Base-by-base conservation (phyloP, 257 asterid genomes). In the Cinchona pubescens region DNA sequence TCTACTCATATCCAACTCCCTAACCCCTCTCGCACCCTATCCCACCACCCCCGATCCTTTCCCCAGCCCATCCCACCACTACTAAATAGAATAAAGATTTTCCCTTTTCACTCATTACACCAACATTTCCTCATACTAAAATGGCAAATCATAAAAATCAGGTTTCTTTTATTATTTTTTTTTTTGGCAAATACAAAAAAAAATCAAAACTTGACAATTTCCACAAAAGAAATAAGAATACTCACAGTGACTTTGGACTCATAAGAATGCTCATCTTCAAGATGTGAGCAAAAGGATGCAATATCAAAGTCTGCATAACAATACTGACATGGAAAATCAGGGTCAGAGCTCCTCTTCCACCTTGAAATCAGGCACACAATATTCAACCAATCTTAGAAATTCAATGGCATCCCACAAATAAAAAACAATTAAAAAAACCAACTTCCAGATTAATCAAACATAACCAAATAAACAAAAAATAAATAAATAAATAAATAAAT, bases 231-330 rank as follows among this genome's bases (percentile, higher is more conserved):
- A 27, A 14, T 3, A 29, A 60, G 4, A 10, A 49, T 75, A 80
- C 98, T 90, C 79, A 93, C 98, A 46, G 92, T 80, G 82, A 91
- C 77, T 86, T 79, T 91, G 53, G 96, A 82, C 74, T 90, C 94
- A 71, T 77, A 83, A n/a, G 96, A 79, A 68, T 89, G 96, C 15
- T 91, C 91, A 79, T 88, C 88, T 75, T 93, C 96, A 0, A 93
- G 96, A 87, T 93, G 96, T 6, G 88, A 84, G 85, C 96, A 91
- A 76, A 93, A 93, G 68, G 96, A 90, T n/a, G 86, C 83, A 48
- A 86, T 71, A 82, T 93, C 98, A 66, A 87, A 91, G 69, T 93
- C 97, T 73, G 90, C 96, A 48, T 78, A 89, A 61, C 98, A 93
- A 90, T 84, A 91, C 16, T 97, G 97, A 79, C 96, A 93, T 7